Base-by-base conservation (phyloP, 768 basidiomycete species). In the Suillus weaverae region DNA sequence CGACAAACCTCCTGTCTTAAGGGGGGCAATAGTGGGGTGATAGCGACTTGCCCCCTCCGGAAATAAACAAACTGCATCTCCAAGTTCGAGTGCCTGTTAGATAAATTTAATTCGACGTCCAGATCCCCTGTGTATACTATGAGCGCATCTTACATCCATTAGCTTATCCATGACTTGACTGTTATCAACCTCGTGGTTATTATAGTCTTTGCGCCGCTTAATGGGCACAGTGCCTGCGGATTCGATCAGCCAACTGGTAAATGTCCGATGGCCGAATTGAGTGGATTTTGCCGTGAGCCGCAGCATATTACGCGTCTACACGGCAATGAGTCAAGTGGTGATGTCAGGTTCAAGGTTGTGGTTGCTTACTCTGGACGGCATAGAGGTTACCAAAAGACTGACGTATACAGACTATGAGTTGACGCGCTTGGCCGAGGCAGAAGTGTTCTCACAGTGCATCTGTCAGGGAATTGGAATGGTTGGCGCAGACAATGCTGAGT, bases 181-280 rank as follows among this genome's bases (percentile, higher is more conserved):
- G 72, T 96, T 96, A 74, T 95, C 88, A 0, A 78, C 79, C 16
- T 74, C 77, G 4, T 78, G 83, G 55, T 87, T 85, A 0, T 67
- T 67, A 68, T 82, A 84, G 71, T 96, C 94, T 68, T 89, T 93
- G 61, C 85, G 82, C 64, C 94, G 82, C 71, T 89, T 85, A 51
- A 96, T 85, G 1, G 94, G 94, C 3, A 96, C 84, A 1, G 95
- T 94, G 14, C 94, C 95, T 11, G 91, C 90, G 20, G 89, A 88
- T 74, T 95, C 92, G 59, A 96, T 93, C 22, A 96, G 83, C 94
- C 94, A 95, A 67, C 90, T 92, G 9, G 91, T 93, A 74, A 96
- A 93, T 3, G 92, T 95, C 68, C 75, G 84, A 50, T 83, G 87
- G 3, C 92, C 91, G 70, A 96, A 96, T 69, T 91, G 90, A 0